Evolutionary conservation across 306 rosid genomes (phyloP).

Genomic region (Nissolia schottii): DNA sequence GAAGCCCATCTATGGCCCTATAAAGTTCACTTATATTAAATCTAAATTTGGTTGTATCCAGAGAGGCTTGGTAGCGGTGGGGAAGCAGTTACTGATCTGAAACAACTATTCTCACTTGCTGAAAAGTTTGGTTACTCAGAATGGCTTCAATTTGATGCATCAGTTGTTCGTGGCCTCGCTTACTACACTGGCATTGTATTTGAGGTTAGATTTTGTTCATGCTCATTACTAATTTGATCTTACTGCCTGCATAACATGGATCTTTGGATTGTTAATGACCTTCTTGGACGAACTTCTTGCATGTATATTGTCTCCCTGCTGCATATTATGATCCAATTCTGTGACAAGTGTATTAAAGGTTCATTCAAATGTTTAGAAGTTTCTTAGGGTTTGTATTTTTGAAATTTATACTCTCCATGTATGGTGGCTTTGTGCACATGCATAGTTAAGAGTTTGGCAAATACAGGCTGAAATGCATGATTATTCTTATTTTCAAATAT

Average conservation of each 20-base stretch:
- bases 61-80: conserved; percentile 73
- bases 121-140: conserved; percentile 88
- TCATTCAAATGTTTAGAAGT: conserved; percentile 16
- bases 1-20: conserved; percentile 11
- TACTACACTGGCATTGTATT: conserved; percentile 95
- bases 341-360: neutral
- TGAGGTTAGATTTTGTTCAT: conserved; percentile 59
- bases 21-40: conserved; percentile 14
- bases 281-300: conserved; percentile 6
- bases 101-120: conserved; percentile 78
- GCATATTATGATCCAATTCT: neutral
- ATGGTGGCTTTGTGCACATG: neutral
- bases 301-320: conserved; percentile 3
- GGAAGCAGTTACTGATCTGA: conserved; percentile 84
- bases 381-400: neutral
- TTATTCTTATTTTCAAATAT: neutral
- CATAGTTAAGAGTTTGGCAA: neutral
- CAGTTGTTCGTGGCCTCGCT: conserved; percentile 97
- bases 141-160: conserved; percentile 94
- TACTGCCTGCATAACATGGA: conserved; percentile 1
- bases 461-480: neutral
- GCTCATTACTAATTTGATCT: neutral
- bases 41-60: conserved; percentile 37
- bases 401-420: conserved; percentile 1
- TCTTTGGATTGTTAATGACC: neutral